Evolutionary conservation across 2,329 filamentous ascomycete species (phyloP).

Genomic region (Alternaria angustiovoidea): DNA sequence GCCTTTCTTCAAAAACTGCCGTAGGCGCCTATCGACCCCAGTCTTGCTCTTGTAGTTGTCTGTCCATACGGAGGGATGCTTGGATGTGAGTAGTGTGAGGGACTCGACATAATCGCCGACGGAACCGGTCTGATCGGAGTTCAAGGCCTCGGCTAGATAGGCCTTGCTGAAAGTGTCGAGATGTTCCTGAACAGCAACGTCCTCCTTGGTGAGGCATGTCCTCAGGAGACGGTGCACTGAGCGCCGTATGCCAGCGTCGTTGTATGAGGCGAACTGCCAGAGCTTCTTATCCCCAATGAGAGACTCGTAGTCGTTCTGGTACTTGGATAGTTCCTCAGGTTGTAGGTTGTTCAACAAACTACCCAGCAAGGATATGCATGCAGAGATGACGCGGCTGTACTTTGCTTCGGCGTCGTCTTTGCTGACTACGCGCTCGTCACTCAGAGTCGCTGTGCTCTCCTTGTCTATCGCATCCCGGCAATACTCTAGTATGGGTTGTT

Average conservation of each 20-base stretch:
- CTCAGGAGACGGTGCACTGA: conserved; percentile 65
- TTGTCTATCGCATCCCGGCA: conserved; percentile 77
- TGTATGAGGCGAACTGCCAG: conserved; percentile 66
- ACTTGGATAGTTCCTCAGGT: conserved; percentile 65
- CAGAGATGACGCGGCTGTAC: conserved; percentile 78
- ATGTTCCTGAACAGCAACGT: conserved; percentile 48
- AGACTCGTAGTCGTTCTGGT: conserved; percentile 68
- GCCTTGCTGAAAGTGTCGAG: conserved; percentile 68
- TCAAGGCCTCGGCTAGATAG: conserved; percentile 78
- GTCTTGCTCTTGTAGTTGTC: conserved; percentile 67
- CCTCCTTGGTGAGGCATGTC: conserved; percentile 59
- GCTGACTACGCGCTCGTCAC: conserved; percentile 85
- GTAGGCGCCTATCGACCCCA: conserved; percentile 65
- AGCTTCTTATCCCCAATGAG: conserved; percentile 70
- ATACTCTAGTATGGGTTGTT: conserved; percentile 81
- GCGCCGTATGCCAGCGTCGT: conserved; percentile 66
- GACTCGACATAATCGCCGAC: conserved; percentile 74
- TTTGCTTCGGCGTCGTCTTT: conserved; percentile 86
- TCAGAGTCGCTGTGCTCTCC: conserved; percentile 82
- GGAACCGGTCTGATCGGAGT: conserved; percentile 76
- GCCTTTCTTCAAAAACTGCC: conserved; percentile 79
- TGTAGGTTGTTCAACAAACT: conserved; percentile 59
- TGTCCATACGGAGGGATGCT: conserved; percentile 77
- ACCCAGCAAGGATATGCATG: conserved; percentile 63
- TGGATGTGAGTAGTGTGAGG: conserved; percentile 70